Evolutionary conservation across 2,329 filamentous ascomycete species (phyloP).

Genomic region (Shiraia bambusicola): DNA sequence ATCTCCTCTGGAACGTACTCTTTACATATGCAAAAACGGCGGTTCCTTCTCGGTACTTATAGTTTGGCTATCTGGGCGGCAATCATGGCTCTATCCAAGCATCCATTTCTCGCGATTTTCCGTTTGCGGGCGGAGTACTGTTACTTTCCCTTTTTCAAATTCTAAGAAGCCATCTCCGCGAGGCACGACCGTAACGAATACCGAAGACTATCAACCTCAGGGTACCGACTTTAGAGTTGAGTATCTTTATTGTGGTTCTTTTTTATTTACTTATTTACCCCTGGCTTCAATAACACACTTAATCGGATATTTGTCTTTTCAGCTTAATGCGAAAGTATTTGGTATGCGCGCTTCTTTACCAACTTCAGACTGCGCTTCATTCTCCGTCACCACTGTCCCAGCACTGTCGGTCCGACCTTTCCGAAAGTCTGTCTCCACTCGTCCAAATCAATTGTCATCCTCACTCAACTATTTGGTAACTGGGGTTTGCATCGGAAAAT

Average conservation of each 20-base stretch:
- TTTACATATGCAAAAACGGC: constrained; percentile 36
- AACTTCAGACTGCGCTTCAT: constrained; percentile 4
- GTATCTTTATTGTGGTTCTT: constrained; percentile 34
- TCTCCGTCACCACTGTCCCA: neutral
- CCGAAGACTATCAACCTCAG: constrained; percentile 44
- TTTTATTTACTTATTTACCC: constrained; percentile 8
- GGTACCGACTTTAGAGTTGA: constrained; percentile 44
- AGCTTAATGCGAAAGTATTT: constrained; percentile 31
- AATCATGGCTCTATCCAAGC: constrained; percentile 20
- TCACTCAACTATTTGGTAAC: too few species aligned
- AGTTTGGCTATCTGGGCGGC: constrained; percentile 19
- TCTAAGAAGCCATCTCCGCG: constrained; percentile 33
- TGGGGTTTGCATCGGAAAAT: too few species aligned
- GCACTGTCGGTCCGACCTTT: too few species aligned
- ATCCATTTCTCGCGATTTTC: constrained; percentile 21
- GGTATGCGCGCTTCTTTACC: constrained; percentile 32
- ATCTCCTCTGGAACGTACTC: constrained; percentile 34
- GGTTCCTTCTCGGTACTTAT: constrained; percentile 15
- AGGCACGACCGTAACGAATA: constrained; percentile 41
- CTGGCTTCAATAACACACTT: constrained; percentile 14
- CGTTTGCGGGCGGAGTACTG: constrained; percentile 25
- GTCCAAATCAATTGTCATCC: too few species aligned
- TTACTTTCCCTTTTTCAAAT: constrained; percentile 20
- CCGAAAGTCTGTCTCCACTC: too few species aligned
- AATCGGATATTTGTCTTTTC: constrained; percentile 17